phyloP scores from a whole-genome alignment of 1,284 basidiomycete species.

The Austroboletus novae-zelandiae region DNA sequence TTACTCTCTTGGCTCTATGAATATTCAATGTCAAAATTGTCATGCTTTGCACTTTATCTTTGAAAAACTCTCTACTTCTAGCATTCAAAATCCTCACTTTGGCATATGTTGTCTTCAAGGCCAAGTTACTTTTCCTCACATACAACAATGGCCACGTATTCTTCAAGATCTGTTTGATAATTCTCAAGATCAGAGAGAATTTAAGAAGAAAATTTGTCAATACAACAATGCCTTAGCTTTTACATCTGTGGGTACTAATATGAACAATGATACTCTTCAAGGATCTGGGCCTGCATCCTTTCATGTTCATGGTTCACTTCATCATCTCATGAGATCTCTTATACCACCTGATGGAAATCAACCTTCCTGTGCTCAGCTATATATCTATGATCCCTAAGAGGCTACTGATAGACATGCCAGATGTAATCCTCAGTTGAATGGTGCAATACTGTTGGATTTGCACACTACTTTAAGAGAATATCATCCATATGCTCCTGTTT shows the following conservation, averaged over 20 bases:
- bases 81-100: too few species aligned
- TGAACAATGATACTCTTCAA: slow-evolving; percentile 30
- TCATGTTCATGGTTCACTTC: slow-evolving; percentile 37
- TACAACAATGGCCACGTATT: too few species aligned
- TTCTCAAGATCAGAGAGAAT: slow-evolving; percentile 11
- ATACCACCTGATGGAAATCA: slow-evolving; percentile 18
- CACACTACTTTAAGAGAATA: slow-evolving; percentile 25
- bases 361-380: slow-evolving; percentile 39
- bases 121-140: too few species aligned
- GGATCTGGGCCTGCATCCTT: slow-evolving; percentile 35
- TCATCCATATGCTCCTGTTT: slow-evolving; percentile 31
- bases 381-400: slow-evolving; percentile 35
- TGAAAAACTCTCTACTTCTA: slow-evolving; percentile 21
- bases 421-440: slow-evolving; percentile 26
- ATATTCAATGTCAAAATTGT: slow-evolving; percentile 21
- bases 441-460: slow-evolving; percentile 23
- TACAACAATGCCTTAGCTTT: slow-evolving; percentile 42
- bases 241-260: slow-evolving; percentile 36
- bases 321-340: slow-evolving; percentile 36
- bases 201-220: slow-evolving; percentile 30
- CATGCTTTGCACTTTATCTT: slow-evolving; percentile 21
- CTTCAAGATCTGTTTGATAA: slow-evolving; percentile 21
- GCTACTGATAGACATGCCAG: slow-evolving; percentile 22
- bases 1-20: slow-evolving; percentile 18
- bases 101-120: too few species aligned